Evolutionary conservation across 331 rosid genomes (phyloP), one percentile per base, ranked within the genome.

Genomic region (Telfairia occidentalis): DNA sequence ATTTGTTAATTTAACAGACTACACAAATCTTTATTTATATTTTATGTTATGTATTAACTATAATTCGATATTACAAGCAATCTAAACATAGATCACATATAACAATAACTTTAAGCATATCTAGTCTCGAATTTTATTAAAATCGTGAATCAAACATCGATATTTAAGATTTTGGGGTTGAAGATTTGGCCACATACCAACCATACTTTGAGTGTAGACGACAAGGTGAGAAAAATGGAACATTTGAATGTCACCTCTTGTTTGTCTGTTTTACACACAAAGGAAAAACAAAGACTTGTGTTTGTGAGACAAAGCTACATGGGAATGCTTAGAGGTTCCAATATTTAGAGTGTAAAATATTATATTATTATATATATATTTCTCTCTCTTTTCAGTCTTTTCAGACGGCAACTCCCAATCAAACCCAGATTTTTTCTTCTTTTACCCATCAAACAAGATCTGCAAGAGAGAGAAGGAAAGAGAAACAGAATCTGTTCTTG

Each of bases 401-500:
- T 64, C 49, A 64, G 71, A 37, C 49, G 37, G 48, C 70, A 61
- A 32, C 24, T 6, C 48, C 46, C 46, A 64, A 64, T 64, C 71
- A 64, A 64, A 64, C 71, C 26, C 70, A 61, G 26, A 61, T 61
- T 61, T 61, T 60, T 21, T 34, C 69, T 30, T 59, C 0, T 59
- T 59, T 59, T 59, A 2, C 40, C 66, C 66, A 59, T 59, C 42
- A 29, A 60, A 34, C 71, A 63, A 63, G 71, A 63, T 63, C 71
- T 61, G 23, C 30, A 54, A 60, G 2, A 61, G 1, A 34, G 4
- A 63, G 29, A 64, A n/a, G n/a, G n/a, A n/a, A 54, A 60, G 2
- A 61, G 1, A 34, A 5, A 63, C 18, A 64, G 71, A 64, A 64
- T 64, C 48, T 64, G 71, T 64, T 45, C 71, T 64, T 34, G 1